Evolutionary conservation across 192 early-diverging fungal species (phyloP).

Genomic region (Gamsiella multidivaricata): DNA sequence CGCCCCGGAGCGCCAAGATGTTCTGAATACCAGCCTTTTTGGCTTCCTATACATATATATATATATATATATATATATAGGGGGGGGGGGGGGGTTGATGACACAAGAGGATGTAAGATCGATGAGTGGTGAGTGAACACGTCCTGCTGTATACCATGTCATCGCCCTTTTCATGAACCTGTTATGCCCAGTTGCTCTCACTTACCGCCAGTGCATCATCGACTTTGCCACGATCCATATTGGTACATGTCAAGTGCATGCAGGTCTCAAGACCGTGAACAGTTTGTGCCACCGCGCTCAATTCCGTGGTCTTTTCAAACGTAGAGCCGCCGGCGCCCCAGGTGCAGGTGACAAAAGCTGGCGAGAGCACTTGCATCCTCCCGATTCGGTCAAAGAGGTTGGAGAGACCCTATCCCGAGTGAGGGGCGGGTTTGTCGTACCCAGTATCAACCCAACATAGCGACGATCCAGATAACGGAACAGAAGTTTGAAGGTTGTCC

Average conservation of each 20-base stretch:
- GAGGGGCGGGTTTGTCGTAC: too few species aligned
- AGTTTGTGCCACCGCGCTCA: slow-evolving; percentile 77
- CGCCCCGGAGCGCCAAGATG: slow-evolving; percentile 86
- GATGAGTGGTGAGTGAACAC: too few species aligned
- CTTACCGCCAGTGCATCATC: slow-evolving; percentile 72
- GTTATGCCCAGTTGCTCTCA: too few species aligned
- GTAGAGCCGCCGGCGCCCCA: slow-evolving; percentile 90
- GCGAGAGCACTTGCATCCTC: slow-evolving; percentile 79
- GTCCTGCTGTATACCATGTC: too few species aligned
- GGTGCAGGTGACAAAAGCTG: slow-evolving; percentile 84
- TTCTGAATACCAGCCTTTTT: slow-evolving; percentile 81
- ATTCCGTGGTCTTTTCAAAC: slow-evolving; percentile 76
- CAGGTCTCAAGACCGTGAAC: slow-evolving; percentile 81
- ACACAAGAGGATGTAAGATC: neutral
- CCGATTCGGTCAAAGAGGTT: slow-evolving; percentile 87
- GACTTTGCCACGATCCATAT: slow-evolving; percentile 85
- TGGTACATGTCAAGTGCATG: slow-evolving; percentile 93
- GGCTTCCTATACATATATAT: slow-evolving; percentile 49
- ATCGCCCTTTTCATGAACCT: too few species aligned
- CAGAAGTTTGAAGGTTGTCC: slow-evolving; percentile 1
- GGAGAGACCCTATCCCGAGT: slow-evolving; percentile 74
- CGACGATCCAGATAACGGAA: slow-evolving; percentile 41
- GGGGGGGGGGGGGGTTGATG: too few species aligned
- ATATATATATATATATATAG: too few species aligned
- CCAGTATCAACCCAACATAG: neutral